Evolutionary conservation across 768 basidiomycete species (phyloP), one percentile per base, ranked within the genome.

Genomic region (Tricholoma hemisulphureum): DNA sequence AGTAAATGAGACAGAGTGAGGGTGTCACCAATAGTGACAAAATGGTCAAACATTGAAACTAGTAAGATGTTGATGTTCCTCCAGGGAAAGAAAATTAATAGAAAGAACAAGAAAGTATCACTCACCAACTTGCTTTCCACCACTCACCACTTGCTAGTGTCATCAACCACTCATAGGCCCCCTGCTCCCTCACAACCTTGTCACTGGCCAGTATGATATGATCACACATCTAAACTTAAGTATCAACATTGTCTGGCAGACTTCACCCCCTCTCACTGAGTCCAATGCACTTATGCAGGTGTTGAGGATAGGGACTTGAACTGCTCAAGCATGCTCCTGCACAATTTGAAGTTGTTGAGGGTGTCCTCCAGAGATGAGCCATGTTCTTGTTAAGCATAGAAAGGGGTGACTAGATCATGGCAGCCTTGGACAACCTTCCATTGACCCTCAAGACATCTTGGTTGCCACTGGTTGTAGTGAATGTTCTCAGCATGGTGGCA

Each of bases 261-360:
- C 70, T 74, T 83, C 86, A 1, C 82, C 80, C 74, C 95, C 89
- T 72, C 96, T 98, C 64, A 85, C 84, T 1, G 83, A 77, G 69
- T 98, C 95, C 58, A 97, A 74, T 4, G 95, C 92, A 41, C 86
- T 88, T n/a, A 95, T 98, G 69, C 94, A 97, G 69, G 98, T 96
- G 69, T 98, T 95, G 54, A 98, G 75, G 31, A 98, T 86, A 49
- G 97, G 77, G 11, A 98, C 82, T 43, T 80, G 82, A 0, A 86
- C 77, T 0, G 84, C 81, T 31, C 91, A 80, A 2, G 87, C 89
- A 20, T 97, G 81, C 0, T 95, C 93, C 6, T 95, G 83, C 0
- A 95, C 95, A 64, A 98, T 94, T 69, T 91, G 89, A 14, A 98
- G 76, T 6, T 95, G 84, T 74, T 98, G 96, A 1, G 93, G 93